phyloP scores from a whole-genome alignment of 2,329 filamentous ascomycete species.

The Colletotrichum sp. region DNA sequence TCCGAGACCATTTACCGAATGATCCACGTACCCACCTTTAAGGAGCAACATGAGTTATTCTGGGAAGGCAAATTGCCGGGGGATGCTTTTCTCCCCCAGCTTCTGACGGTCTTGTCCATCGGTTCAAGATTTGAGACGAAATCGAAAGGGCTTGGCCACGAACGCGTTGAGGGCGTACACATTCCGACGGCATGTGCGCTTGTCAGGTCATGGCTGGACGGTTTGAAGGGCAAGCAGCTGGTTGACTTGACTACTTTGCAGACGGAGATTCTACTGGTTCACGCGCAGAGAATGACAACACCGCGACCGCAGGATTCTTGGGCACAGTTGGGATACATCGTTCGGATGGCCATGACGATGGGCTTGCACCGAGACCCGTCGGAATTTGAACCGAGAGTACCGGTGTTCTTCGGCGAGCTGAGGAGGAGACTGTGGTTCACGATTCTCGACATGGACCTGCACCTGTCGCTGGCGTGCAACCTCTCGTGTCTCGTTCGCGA shows the following conservation, averaged over 20 bases:
- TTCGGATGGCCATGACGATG: constrained; percentile 65
- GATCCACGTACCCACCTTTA: constrained; percentile 57
- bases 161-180: constrained; percentile 59
- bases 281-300: constrained; percentile 56
- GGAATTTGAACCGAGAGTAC: constrained; percentile 55
- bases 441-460: constrained; percentile 61
- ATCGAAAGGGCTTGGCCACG: constrained; percentile 54
- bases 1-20: constrained; percentile 60
- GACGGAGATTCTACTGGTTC: constrained; percentile 57
- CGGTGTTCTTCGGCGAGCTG: constrained; percentile 57
- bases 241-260: constrained; percentile 60
- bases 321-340: constrained; percentile 59
- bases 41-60: constrained; percentile 54
- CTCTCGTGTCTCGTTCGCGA: constrained; percentile 57
- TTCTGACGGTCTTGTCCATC: constrained; percentile 58
- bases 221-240: constrained; percentile 55
- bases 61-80: constrained; percentile 54
- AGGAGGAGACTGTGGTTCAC: constrained; percentile 62
- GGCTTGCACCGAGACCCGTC: constrained; percentile 62
- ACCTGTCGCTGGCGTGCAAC: constrained; percentile 57
- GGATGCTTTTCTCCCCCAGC: constrained; percentile 58
- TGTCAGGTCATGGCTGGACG: constrained; percentile 59
- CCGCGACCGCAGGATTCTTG: constrained; percentile 55
- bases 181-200: constrained; percentile 62
- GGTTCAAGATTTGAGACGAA: constrained; percentile 59